phyloP scores from a whole-genome alignment of 179 eudicot species.

The Camellia oleifera region DNA sequence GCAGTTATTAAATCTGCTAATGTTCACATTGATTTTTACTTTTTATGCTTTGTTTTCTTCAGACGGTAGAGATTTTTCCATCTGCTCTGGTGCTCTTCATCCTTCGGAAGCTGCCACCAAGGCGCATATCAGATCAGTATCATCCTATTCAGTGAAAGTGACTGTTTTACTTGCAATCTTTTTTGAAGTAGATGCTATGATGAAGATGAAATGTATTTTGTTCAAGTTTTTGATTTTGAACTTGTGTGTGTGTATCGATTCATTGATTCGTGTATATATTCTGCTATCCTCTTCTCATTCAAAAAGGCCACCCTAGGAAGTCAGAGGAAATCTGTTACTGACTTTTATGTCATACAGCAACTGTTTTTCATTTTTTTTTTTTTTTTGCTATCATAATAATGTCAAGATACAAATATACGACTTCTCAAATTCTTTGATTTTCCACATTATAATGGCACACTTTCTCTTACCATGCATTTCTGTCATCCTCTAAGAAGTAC shows the following conservation, averaged over 20 bases:
- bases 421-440: too few relatives aligned
- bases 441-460: too few relatives aligned
- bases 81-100: slow-evolving; percentile 72
- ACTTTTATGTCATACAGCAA: too few relatives aligned
- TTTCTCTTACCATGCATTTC: too few relatives aligned
- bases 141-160: slow-evolving; percentile 46
- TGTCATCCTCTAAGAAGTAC: too few relatives aligned
- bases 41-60: background rate
- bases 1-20: background rate
- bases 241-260: background rate
- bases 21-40: background rate
- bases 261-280: slow-evolving; percentile 1
- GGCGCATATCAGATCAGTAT: slow-evolving; percentile 58
- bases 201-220: background rate
- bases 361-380: background rate
- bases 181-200: background rate
- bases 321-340: too few relatives aligned
- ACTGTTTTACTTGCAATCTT: background rate
- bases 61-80: slow-evolving; percentile 75
- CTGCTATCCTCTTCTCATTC: background rate
- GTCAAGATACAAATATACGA: background rate
- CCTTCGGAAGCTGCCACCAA: slow-evolving; percentile 71
- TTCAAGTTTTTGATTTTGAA: background rate
- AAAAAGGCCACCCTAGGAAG: background rate
- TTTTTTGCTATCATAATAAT: background rate